Conservation (phyloP, 768 basidiomycete species). For the Hebeloma cylindrosporum region DNA sequence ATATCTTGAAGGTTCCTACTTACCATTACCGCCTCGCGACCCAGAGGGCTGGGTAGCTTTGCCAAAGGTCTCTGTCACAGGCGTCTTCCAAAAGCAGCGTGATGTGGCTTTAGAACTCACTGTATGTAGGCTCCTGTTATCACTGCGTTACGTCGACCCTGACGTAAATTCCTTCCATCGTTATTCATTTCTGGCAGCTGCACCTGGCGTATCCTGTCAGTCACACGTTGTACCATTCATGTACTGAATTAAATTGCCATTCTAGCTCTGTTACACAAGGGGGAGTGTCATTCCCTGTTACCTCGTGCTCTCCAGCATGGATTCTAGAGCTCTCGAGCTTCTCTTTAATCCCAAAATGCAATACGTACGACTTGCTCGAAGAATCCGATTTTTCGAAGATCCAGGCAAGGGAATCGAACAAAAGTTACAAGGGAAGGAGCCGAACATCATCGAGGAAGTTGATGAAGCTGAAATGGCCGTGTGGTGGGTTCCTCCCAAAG, state of each 20-base stretch:
- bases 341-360: conserved; percentile 6
- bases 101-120: not conserved
- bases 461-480: conserved; percentile 14
- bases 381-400: conserved; percentile 6
- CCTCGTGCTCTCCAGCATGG: conserved; percentile 13
- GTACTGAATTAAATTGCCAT: not conserved
- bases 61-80: conserved; percentile 1
- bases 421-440: conserved; percentile 5
- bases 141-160: not conserved
- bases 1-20: not conserved
- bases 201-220: conserved; percentile 27
- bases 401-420: conserved; percentile 8
- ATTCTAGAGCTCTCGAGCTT: conserved; percentile 8
- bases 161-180: conserved; percentile 17
- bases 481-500: conserved; percentile 17
- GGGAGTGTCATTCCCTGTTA: conserved; percentile 26
- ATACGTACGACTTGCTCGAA: conserved; percentile 10
- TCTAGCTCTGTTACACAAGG: conserved; percentile 24
- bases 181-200: conserved; percentile 27
- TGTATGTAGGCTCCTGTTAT: not conserved
- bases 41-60: conserved; percentile 13
- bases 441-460: not conserved
- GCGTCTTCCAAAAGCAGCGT: not conserved
- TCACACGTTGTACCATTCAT: not conserved
- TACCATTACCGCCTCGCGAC: conserved; percentile 12